Evolutionary conservation across 2,329 filamentous ascomycete species (phyloP).

Genomic region (Fusarium tuaranense): DNA sequence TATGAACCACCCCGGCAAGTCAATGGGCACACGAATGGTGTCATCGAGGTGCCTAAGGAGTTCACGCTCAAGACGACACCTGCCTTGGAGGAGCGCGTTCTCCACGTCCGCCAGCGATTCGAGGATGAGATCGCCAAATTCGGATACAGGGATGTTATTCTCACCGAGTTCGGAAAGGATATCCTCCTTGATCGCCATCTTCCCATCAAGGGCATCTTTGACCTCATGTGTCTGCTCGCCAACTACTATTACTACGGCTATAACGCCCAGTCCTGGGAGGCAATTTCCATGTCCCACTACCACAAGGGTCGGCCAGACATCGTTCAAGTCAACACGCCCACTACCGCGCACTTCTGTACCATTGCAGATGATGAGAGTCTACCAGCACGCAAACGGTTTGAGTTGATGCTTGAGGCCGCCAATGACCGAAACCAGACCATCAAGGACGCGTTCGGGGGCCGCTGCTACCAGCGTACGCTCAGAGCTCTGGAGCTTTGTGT

Average conservation of each 20-base stretch:
- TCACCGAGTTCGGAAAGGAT: slow-evolving; percentile 24
- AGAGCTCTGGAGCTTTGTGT: slow-evolving; percentile 21
- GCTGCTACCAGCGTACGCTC: slow-evolving; percentile 23
- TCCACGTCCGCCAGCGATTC: slow-evolving; percentile 18
- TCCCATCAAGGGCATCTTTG: slow-evolving; percentile 26
- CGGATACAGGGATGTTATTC: slow-evolving; percentile 20
- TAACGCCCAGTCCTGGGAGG: slow-evolving; percentile 24
- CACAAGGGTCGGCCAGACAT: slow-evolving; percentile 31
- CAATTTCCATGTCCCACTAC: slow-evolving; percentile 30
- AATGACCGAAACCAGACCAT: slow-evolving; percentile 22
- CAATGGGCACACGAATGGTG: slow-evolving; percentile 18
- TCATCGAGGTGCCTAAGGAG: slow-evolving; percentile 1
- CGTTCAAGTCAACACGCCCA: slow-evolving; percentile 22
- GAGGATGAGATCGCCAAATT: slow-evolving; percentile 13
- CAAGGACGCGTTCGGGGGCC: slow-evolving; percentile 22
- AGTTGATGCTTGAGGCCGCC: slow-evolving; percentile 23
- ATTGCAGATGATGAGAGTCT: slow-evolving; percentile 21
- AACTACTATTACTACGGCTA: slow-evolving; percentile 28
- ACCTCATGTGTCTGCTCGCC: slow-evolving; percentile 23
- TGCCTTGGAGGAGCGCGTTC: slow-evolving; percentile 13
- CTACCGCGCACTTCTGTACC: slow-evolving; percentile 13
- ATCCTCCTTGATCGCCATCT: slow-evolving; percentile 18
- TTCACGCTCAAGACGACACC: slow-evolving; percentile 21
- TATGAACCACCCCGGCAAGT: slow-evolving; percentile 3
- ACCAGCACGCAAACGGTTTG: neutral